Percentiles rank a stretch among this genome's conserved stretches.
Conservation (phyloP, 176 grass and related monocot species). For the Oryza nivara region DNA sequence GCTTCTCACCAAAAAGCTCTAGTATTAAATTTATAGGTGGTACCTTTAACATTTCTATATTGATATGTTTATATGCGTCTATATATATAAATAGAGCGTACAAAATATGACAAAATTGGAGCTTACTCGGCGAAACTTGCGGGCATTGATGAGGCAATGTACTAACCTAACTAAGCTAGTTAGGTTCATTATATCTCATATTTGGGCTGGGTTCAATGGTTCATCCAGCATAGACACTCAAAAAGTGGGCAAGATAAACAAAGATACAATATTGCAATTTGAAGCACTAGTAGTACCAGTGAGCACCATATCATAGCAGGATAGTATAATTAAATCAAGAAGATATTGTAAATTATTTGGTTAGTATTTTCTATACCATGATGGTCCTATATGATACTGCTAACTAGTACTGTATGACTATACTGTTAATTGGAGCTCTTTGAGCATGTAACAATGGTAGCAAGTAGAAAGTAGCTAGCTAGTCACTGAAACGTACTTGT, state of each 20-base stretch:
- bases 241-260: neutral
- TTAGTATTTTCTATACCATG: neutral
- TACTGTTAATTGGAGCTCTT: neutral
- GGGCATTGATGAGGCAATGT: too few species aligned
- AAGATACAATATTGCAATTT: neutral
- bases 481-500: too few species aligned
- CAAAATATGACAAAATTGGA: too few species aligned
- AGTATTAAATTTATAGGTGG: too few species aligned
- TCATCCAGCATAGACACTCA: neutral
- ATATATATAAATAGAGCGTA: too few species aligned
- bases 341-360: constrained; percentile 25
- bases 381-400: neutral
- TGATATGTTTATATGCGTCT: too few species aligned
- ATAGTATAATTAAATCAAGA: neutral
- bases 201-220: neutral
- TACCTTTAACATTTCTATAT: too few species aligned
- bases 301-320: neutral
- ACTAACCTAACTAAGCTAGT: neutral
- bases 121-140: too few species aligned
- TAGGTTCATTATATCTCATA: neutral
- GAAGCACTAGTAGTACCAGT: neutral
- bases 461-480: too few species aligned
- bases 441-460: neutral
- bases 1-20: too few species aligned
- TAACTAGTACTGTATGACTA: neutral